Conservation (phyloP, 257 asterid genomes). For the Solanum dulcamara region DNA sequence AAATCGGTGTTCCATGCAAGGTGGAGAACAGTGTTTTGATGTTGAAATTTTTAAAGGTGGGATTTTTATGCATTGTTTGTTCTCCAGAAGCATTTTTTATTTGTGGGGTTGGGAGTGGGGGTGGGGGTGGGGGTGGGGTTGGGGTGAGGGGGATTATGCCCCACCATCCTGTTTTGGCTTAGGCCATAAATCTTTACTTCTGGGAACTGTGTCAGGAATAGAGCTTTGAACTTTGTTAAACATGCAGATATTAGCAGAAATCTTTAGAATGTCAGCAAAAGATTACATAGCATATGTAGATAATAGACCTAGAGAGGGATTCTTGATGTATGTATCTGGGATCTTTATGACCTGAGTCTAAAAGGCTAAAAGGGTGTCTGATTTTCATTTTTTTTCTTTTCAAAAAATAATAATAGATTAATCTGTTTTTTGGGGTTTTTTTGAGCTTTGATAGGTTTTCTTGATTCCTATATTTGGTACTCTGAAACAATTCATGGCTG, state of each 20-base stretch:
- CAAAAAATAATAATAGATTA: no score
- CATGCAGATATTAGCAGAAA: slow-evolving; percentile 1
- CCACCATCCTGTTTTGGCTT: not conserved
- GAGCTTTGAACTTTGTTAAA: not conserved
- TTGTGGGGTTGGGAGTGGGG: not conserved
- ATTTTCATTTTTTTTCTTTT: not conserved
- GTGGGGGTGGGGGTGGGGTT: not conserved
- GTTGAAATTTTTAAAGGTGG: slow-evolving; percentile 23
- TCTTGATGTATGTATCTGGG: not conserved
- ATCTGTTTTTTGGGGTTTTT: not conserved
- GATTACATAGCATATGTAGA: slow-evolving; percentile 25
- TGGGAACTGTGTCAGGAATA: slow-evolving; percentile 7
- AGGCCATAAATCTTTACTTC: slow-evolving; percentile 22
- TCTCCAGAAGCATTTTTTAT: not conserved
- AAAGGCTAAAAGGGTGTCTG: slow-evolving; percentile 9
- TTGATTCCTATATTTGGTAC: slow-evolving; percentile 1
- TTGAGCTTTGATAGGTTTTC: not conserved
- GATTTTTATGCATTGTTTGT: not conserved
- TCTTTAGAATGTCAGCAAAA: slow-evolving; percentile 31
- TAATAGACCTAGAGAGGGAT: slow-evolving; percentile 5
- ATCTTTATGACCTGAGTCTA: not conserved
- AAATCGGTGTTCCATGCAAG: slow-evolving; percentile 1
- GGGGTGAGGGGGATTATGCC: not conserved
- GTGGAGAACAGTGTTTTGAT: slow-evolving; percentile 4
- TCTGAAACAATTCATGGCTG: not conserved